Base-by-base conservation (phyloP, 768 basidiomycete genomes). In the Mycena galopus region DNA sequence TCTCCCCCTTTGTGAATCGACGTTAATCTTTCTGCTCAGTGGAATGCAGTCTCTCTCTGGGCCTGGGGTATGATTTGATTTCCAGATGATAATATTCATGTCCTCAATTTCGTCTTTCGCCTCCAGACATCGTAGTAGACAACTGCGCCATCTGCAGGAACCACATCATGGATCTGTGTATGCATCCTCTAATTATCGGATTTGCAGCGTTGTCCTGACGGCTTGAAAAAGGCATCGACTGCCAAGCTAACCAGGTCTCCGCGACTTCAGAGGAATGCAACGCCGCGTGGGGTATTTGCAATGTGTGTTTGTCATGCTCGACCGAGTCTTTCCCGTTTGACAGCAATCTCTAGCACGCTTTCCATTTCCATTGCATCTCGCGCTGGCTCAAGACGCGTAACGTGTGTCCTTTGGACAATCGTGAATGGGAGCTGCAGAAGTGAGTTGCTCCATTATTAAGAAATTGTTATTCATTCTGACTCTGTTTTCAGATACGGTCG, bases 81-180 rank as follows among this genome's bases (percentile, higher is more conserved):
- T 39, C 11, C 35, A 23, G 19, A 33, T 1, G 12, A 14, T 27
- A 66, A 65, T 21, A 42, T 44, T 56, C 27, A 37, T 50, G 30
- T 21, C 53, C 50, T 44, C 72, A 58, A 56, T 37, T 29, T 42
- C 32, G 58, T 35, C 58, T n/a, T 23, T 37, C 53, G 23, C 57
- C 47, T 62, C 37, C 55, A 97, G 97, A 99, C 81, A 98, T 99
- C 79, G 96, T 98, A 71, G 97, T 98, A 69, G 97, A 99, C 84
- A 99, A 98, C 84, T 99, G 98, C 78, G 98, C 98, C 61, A 99
- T 99, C 86, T 99, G 98, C 88, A 92, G 96, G 82, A 98, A 98
- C 82, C 97, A 99, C 80, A 99, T 99, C 86, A 99, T 99, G 98
- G 98, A 99, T 83, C 93, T 99, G 55, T 99, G 98, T 99, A 77